phyloP scores from a whole-genome alignment of 306 rosid species.

The Canavalia ensiformis region DNA sequence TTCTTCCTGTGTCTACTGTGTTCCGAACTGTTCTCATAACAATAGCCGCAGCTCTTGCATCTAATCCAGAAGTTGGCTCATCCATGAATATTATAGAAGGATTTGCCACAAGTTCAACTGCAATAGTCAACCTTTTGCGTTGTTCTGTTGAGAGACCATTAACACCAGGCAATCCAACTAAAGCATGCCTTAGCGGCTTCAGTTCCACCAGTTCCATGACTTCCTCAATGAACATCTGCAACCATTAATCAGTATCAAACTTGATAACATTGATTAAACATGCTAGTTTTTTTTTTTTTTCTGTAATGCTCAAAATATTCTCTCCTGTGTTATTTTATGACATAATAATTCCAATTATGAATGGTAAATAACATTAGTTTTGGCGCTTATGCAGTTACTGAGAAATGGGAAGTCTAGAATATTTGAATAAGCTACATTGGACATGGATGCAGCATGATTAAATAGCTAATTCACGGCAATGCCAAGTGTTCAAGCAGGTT shows the following conservation, averaged over 20 bases:
- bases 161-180: slow-evolving; percentile 69
- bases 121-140: slow-evolving; percentile 70
- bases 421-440: background rate
- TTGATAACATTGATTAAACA: slow-evolving; percentile 22
- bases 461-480: background rate
- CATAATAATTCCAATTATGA: background rate
- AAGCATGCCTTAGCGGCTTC: slow-evolving; percentile 58
- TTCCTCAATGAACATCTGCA: slow-evolving; percentile 69
- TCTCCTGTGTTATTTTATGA: background rate
- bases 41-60: slow-evolving; percentile 75
- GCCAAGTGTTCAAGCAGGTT: background rate
- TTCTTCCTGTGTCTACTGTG: slow-evolving; percentile 74
- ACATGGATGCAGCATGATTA: slow-evolving; percentile 1
- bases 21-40: slow-evolving; percentile 74
- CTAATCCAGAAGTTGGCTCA: slow-evolving; percentile 77
- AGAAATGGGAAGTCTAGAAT: background rate
- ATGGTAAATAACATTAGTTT: background rate
- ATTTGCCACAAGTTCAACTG: slow-evolving; percentile 73
- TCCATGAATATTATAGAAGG: slow-evolving; percentile 80
- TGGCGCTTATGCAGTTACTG: background rate
- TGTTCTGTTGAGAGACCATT: slow-evolving; percentile 73
- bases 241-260: slow-evolving; percentile 19
- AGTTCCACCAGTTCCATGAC: slow-evolving; percentile 74
- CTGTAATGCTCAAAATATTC: background rate
- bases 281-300: background rate